phyloP scores from a whole-genome alignment of 805 yeast species.

The Priceomyces fermenticarens region DNA sequence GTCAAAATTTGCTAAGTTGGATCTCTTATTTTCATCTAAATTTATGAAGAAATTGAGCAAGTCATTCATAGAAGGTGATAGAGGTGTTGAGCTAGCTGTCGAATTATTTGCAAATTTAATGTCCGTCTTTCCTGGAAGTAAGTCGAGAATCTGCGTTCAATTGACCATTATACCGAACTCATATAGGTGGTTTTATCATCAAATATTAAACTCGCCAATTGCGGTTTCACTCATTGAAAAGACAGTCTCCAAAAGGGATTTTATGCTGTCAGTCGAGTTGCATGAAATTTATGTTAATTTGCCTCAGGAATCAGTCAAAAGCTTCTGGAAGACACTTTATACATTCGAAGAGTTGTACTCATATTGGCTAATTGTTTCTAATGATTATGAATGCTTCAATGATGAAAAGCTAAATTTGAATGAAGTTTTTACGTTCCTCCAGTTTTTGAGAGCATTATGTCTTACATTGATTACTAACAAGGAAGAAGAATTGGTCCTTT shows the following conservation, averaged over 20 bases:
- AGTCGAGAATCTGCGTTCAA: constrained; percentile 38
- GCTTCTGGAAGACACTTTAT: constrained; percentile 38
- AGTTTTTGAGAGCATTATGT: constrained; percentile 49
- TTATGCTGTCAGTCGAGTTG: constrained; percentile 10
- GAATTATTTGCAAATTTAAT: constrained; percentile 27
- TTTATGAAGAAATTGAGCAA: constrained; percentile 19
- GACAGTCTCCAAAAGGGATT: constrained; percentile 8
- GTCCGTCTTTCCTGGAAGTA: constrained; percentile 33
- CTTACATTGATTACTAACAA: constrained; percentile 46
- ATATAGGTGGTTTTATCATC: constrained; percentile 27
- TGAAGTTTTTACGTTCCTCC: constrained; percentile 39
- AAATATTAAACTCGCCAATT: constrained; percentile 17
- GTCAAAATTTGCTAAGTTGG: constrained; percentile 6
- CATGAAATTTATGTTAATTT: constrained; percentile 5
- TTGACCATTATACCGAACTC: constrained; percentile 40
- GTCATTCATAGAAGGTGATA: constrained; percentile 8
- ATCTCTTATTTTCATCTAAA: constrained; percentile 16
- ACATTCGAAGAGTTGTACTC: constrained; percentile 62
- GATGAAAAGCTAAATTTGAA: constrained; percentile 38
- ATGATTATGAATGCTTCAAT: constrained; percentile 57
- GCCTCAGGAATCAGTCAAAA: background rate
- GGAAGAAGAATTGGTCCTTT: constrained; percentile 6
- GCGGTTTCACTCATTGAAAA: constrained; percentile 12
- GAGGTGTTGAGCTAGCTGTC: constrained; percentile 11
- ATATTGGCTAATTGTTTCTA: constrained; percentile 63